phyloP scores from a whole-genome alignment of 257 asterid species.

The Jacaranda mimosifolia region DNA sequence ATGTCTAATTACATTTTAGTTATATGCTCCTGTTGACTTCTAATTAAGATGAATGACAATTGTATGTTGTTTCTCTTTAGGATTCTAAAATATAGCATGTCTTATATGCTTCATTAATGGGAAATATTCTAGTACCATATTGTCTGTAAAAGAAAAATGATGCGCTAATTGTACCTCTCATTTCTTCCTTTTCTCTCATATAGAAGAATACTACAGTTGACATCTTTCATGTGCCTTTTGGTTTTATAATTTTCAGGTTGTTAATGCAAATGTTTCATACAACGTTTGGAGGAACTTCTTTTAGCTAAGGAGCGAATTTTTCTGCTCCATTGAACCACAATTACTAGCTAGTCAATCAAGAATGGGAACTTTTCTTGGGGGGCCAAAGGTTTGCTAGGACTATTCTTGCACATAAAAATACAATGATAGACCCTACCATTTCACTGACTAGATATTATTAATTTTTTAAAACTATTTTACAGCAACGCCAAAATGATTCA shows the following conservation, averaged over 20 bases:
- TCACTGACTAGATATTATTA: not conserved
- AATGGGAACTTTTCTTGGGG: conserved; percentile 97
- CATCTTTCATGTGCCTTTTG: conserved; percentile 11
- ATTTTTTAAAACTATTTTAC: not conserved
- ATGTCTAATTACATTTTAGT: not conserved
- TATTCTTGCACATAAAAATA: conserved; percentile 13
- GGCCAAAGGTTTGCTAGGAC: conserved; percentile 63
- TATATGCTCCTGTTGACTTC: conserved; percentile 23
- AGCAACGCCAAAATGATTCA: not conserved
- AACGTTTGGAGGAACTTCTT: conserved; percentile 91
- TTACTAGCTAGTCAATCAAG: conserved; percentile 87
- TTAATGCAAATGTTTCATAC: conserved; percentile 91
- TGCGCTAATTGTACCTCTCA: too few species aligned
- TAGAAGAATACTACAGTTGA: conserved; percentile 15
- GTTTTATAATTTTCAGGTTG: conserved; percentile 63
- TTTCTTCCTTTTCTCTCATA: not conserved
- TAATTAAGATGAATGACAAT: not conserved
- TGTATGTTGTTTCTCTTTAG: conserved; percentile 11
- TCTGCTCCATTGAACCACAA: conserved; percentile 68
- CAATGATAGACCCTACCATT: not conserved
- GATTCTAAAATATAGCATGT: too few species aligned
- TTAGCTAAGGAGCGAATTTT: conserved; percentile 81
- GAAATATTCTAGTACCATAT: not conserved
- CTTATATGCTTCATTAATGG: conserved; percentile 4
- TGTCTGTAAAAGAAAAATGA: not conserved